Conservation (phyloP, 495 filamentous ascomycete species). For the Podospora appendiculata region DNA sequence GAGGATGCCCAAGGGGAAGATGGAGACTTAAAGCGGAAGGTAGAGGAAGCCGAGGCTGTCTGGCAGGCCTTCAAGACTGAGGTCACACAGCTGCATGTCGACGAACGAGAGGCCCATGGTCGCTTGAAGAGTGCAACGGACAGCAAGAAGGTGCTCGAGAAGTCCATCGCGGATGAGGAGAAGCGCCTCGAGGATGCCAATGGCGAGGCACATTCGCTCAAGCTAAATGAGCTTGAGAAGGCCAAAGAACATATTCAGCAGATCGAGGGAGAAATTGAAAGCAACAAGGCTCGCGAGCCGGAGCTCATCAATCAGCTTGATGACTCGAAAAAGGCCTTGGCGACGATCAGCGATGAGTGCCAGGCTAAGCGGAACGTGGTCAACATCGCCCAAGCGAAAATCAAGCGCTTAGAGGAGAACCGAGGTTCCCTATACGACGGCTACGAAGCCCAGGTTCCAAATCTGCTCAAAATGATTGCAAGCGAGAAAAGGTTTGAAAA, state of each 20-base stretch:
- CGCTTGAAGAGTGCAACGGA: slow-evolving; percentile 24
- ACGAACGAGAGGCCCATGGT: slow-evolving; percentile 40
- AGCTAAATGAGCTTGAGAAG: slow-evolving; percentile 34
- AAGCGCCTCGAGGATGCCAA: slow-evolving; percentile 45
- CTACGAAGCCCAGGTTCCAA: slow-evolving; percentile 54
- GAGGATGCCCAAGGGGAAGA: slow-evolving; percentile 23
- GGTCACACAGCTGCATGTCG: slow-evolving; percentile 25
- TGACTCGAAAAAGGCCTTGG: slow-evolving; percentile 35
- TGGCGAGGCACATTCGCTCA: slow-evolving; percentile 35
- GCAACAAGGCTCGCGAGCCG: slow-evolving; percentile 23
- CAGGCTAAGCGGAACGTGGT: slow-evolving; percentile 39
- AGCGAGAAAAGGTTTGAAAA: slow-evolving; percentile 56
- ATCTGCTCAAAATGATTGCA: slow-evolving; percentile 58
- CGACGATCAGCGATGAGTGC: slow-evolving; percentile 25
- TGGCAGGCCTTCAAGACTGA: slow-evolving; percentile 24
- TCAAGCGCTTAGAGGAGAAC: slow-evolving; percentile 22
- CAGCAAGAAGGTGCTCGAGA: slow-evolving; percentile 27
- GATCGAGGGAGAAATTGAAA: slow-evolving; percentile 28
- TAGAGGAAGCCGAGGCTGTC: slow-evolving; percentile 25
- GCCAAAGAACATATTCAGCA: slow-evolving; percentile 42
- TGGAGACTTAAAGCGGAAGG: slow-evolving; percentile 28
- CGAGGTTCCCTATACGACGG: slow-evolving; percentile 30
- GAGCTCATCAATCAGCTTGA: slow-evolving; percentile 24
- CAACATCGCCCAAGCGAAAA: slow-evolving; percentile 36
- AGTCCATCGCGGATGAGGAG: slow-evolving; percentile 34